Conservation (phyloP, 129 eudicot genomes). For the Arctium minus region DNA sequence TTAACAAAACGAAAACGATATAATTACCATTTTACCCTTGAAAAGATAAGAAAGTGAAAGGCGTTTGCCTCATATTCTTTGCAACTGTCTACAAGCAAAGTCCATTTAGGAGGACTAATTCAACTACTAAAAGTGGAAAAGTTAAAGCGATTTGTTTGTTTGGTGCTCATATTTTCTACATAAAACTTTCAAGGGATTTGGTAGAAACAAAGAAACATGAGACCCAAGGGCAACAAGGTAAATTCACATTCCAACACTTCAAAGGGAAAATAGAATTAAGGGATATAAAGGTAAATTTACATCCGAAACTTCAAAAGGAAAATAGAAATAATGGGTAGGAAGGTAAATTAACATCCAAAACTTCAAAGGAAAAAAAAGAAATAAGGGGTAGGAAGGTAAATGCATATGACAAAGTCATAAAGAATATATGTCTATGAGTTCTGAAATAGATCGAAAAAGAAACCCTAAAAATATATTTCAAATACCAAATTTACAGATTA, state of each 20-base stretch:
- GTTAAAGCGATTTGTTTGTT: constrained; percentile 23
- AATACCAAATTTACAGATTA: not conserved
- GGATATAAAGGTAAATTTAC: not conserved
- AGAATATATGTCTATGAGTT: not conserved
- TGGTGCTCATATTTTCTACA: constrained; percentile 40
- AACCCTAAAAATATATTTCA: not conserved
- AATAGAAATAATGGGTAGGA: not conserved
- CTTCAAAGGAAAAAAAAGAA: not conserved
- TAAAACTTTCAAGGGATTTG: constrained; percentile 24
- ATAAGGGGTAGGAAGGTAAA: not conserved
- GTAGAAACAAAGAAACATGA: constrained; percentile 15
- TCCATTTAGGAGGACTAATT: constrained; percentile 28
- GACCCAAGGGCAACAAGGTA: constrained; percentile 5
- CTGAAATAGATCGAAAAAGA: not conserved
- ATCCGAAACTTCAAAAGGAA: not conserved
- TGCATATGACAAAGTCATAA: not conserved
- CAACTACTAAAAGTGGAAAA: constrained; percentile 34
- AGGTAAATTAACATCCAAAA: not conserved
- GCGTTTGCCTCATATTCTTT: constrained; percentile 41
- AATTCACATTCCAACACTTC: constrained; percentile 8
- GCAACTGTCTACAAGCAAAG: constrained; percentile 55
- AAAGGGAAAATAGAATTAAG: not conserved
- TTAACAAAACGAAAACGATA: not conserved
- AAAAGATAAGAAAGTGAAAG: constrained; percentile 22
- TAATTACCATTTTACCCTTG: constrained; percentile 4